Evolutionary conservation across 1,139 yeast species (phyloP).

Genomic region (Blastobotrys proliferans): DNA sequence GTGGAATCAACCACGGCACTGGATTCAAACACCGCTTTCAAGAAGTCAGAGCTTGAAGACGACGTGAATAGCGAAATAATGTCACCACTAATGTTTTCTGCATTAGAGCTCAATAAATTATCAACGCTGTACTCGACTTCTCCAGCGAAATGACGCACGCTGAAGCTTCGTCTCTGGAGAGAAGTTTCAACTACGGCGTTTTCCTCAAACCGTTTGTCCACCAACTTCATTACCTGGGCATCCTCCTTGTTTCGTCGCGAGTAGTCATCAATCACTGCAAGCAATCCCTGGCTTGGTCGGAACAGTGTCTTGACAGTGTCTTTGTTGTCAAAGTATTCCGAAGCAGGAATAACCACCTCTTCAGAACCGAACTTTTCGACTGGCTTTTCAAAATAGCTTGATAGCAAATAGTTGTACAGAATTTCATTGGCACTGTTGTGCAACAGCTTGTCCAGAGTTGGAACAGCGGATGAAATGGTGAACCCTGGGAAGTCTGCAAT

Average conservation of each 20-base stretch:
- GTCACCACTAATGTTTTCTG: slow-evolving; percentile 40
- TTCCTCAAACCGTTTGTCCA: slow-evolving; percentile 35
- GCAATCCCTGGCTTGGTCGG: slow-evolving; percentile 36
- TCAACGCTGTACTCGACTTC: slow-evolving; percentile 39
- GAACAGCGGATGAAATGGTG: slow-evolving; percentile 34
- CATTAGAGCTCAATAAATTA: slow-evolving; percentile 33
- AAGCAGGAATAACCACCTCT: slow-evolving; percentile 37
- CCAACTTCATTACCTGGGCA: slow-evolving; percentile 31
- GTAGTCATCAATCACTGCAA: slow-evolving; percentile 39
- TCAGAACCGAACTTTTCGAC: slow-evolving; percentile 38
- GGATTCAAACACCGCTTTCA: slow-evolving; percentile 35
- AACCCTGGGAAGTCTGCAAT: slow-evolving; percentile 43
- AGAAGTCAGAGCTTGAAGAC: slow-evolving; percentile 38
- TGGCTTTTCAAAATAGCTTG: slow-evolving; percentile 37
- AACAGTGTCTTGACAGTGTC: slow-evolving; percentile 38
- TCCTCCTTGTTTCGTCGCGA: slow-evolving; percentile 37
- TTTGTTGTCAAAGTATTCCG: slow-evolving; percentile 40
- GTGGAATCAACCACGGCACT: slow-evolving; percentile 39
- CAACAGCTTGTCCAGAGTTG: slow-evolving; percentile 38
- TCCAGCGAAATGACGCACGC: slow-evolving; percentile 40
- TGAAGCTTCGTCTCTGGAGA: slow-evolving; percentile 31
- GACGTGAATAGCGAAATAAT: slow-evolving; percentile 39
- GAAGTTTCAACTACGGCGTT: slow-evolving; percentile 31
- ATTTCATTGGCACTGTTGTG: slow-evolving; percentile 43
- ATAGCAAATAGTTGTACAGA: slow-evolving; percentile 37